phyloP scores from a whole-genome alignment of 1,284 basidiomycete species.

The Rhodotorula mucilaginosa region DNA sequence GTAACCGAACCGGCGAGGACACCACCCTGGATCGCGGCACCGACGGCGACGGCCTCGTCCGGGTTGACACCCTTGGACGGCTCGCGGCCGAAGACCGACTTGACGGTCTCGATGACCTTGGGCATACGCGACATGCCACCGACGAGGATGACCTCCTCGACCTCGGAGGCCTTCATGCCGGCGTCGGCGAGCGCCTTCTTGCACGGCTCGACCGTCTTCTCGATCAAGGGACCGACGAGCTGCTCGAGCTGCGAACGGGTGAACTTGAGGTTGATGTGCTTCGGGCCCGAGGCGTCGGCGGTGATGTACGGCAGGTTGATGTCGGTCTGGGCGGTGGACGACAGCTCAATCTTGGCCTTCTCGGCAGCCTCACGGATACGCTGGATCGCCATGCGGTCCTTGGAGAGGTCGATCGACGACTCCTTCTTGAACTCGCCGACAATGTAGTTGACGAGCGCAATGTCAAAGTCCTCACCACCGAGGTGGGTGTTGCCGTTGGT shows the following conservation, averaged over 20 bases:
- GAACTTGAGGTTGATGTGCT: conserved; percentile 92
- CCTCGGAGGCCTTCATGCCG: conserved; percentile 84
- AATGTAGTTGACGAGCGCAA: conserved; percentile 82
- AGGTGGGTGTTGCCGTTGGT: conserved; percentile 99
- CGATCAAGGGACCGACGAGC: conserved; percentile 76
- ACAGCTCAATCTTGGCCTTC: conserved; percentile 98
- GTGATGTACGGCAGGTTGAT: conserved; percentile 97
- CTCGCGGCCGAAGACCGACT: conserved; percentile 86
- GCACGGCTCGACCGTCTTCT: conserved; percentile 93
- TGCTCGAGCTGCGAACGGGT: conserved; percentile 85
- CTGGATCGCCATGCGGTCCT: conserved; percentile 96
- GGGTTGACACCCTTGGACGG: conserved; percentile 98
- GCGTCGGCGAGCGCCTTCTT: conserved; percentile 93
- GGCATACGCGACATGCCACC: conserved; percentile 99
- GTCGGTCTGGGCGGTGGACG: conserved; percentile 88
- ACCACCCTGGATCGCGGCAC: conserved; percentile 90
- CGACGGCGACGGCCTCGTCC: conserved; percentile 90
- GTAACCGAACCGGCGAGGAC: conserved; percentile 94
- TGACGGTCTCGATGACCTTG: conserved; percentile 88
- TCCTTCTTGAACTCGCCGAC: conserved; percentile 94
- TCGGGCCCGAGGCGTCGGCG: conserved; percentile 86
- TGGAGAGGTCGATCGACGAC: conserved; percentile 72
- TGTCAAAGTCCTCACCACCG: conserved; percentile 95
- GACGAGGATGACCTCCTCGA: conserved; percentile 95
- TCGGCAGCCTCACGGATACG: conserved; percentile 98